Evolutionary conservation across 208 protist genomes (phyloP).

Genomic region (Leishmania martiniquensis): DNA sequence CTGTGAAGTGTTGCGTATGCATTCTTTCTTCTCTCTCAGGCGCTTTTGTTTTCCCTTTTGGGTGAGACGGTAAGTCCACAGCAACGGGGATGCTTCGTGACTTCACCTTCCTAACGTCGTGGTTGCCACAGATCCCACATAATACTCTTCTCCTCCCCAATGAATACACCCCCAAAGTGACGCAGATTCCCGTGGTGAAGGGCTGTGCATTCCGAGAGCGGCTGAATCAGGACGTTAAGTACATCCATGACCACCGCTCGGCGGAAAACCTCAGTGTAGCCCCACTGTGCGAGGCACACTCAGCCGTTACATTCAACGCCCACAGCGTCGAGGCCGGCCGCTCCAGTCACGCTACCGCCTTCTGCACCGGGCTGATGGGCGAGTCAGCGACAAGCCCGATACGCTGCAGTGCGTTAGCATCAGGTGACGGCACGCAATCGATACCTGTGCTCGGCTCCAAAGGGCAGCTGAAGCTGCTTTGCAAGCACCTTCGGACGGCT

Average conservation of each 20-base stretch:
- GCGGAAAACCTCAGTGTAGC: constrained; percentile 52
- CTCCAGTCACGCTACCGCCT: constrained; percentile 37
- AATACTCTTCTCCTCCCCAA: constrained; percentile 47
- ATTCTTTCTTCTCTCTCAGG: no score
- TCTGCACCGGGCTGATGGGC: constrained; percentile 61
- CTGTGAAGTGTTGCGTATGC: no score
- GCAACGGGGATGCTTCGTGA: constrained; percentile 38
- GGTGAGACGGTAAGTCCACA: not conserved
- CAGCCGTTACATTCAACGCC: constrained; percentile 28
- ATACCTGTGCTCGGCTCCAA: constrained; percentile 46
- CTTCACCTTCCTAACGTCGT: constrained; percentile 52
- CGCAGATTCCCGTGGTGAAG: constrained; percentile 61
- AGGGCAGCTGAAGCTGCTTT: constrained; percentile 47
- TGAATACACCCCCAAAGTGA: constrained; percentile 44
- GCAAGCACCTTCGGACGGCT: constrained; percentile 27
- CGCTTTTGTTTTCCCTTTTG: no score
- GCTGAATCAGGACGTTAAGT: constrained; percentile 40
- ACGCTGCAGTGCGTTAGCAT: no score
- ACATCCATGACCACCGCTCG: constrained; percentile 37
- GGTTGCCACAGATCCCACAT: constrained; percentile 41
- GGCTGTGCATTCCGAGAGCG: constrained; percentile 62
- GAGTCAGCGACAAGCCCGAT: no score
- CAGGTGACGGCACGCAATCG: constrained; percentile 28
- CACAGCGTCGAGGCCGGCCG: constrained; percentile 23
- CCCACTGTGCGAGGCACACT: constrained; percentile 51